Evolutionary conservation across 257 asterid genomes (phyloP), one percentile per base, ranked within the genome.

Genomic region (Nicotiana tomentosiformis): DNA sequence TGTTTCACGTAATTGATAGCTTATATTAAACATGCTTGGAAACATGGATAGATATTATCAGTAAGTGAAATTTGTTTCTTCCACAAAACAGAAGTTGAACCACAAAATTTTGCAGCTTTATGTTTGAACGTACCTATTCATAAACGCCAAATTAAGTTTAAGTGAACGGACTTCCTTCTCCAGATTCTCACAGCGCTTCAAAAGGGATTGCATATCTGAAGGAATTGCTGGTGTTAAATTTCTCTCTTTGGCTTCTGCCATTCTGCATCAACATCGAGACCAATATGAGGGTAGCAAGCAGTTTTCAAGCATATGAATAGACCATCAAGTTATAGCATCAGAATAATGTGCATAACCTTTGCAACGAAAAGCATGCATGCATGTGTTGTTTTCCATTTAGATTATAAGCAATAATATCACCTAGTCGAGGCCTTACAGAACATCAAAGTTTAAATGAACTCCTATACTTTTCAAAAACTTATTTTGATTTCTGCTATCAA

Each of bases 201-300:
- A 61, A 33, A 92, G 82, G 80, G 97, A 88, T 58, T 90, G 96
- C 92, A 89, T 91, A 67, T 93, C 97, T n/a, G 97, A 90, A 60
- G 97, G 93, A 84, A 94, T 83, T 53, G 90, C 84, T 0, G 97
- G 97, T 4, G 91, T 88, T 62, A 88, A 87, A 69, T 93, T 93
- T 84, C 90, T 93, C 89, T 91, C 98, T 88, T 93, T 94, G 18
- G 97, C 98, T 93, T 92, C 97, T 18, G 97, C 97, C 97, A 93
- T 94, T 87, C 97, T 93, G 83, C 86, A 88, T 77, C 55, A 20
- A 17, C 0, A 77, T 82, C 7, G 84, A 37, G 43, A 74, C 10
- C 30, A 23, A 66, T 26, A 43, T 43, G 49, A 43, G 9, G 10
- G 10, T 43, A 32, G 35, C 43, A 37, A 43, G 79, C 46, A 14